Percentiles rank a stretch among this genome's conserved stretches.
Evolutionary conservation across 257 asterid species (phyloP).

Genomic region (Rauvolfia tetraphylla): DNA sequence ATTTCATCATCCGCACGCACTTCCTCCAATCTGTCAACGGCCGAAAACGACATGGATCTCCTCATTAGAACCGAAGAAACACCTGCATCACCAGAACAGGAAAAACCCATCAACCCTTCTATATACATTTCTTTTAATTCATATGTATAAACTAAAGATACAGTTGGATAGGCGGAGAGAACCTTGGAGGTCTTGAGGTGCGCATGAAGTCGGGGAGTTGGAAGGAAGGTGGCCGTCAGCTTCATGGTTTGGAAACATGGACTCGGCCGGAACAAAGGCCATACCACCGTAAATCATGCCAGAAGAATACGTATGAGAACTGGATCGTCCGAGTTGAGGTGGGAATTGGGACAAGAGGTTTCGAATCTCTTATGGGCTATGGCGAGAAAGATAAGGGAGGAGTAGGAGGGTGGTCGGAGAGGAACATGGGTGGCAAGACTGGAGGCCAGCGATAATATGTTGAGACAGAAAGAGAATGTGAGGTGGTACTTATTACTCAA

Average conservation of each 20-base stretch:
- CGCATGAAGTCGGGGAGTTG: constrained; percentile 29
- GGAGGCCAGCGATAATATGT: constrained; percentile 70
- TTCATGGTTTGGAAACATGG: constrained; percentile 50
- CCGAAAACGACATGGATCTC: constrained; percentile 76
- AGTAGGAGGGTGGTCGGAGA: constrained; percentile 17
- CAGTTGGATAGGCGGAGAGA: background rate
- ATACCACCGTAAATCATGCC: constrained; percentile 34
- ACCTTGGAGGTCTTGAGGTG: constrained; percentile 61
- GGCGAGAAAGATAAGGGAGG: constrained; percentile 11
- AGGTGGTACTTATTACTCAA: constrained; percentile 40
- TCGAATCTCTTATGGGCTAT: constrained; percentile 1
- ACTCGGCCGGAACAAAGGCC: constrained; percentile 48
- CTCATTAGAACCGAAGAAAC: constrained; percentile 54
- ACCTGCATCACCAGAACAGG: constrained; percentile 23
- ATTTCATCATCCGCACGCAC: constrained; percentile 50
- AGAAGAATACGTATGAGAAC: background rate
- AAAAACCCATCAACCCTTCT: background rate
- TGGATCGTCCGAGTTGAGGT: constrained; percentile 1
- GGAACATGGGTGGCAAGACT: constrained; percentile 57
- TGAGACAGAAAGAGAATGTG: constrained; percentile 37
- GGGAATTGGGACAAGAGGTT: background rate
- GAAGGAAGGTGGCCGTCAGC: constrained; percentile 36
- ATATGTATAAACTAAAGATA: background rate
- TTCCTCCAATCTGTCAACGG: constrained; percentile 57
- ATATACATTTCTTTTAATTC: background rate